These are phyloP conservation scores for Colletotrichum sp. DNA, from an alignment of 2,329 filamentous ascomycete species.

Conservation along the genomic window DNA sequence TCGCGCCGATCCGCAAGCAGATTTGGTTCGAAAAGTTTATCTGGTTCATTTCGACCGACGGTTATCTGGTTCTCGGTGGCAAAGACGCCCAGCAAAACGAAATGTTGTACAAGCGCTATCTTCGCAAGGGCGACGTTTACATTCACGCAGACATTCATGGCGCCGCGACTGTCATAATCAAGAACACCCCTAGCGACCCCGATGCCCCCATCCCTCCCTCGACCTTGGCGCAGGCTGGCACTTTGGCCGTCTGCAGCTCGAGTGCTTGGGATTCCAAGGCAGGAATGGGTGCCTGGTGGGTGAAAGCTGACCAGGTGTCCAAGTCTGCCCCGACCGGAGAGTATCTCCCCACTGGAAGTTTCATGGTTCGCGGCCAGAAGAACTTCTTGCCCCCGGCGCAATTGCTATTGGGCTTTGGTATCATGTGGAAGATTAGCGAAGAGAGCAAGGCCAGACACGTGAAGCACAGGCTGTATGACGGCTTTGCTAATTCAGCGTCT, in stretches of 20 bases:
- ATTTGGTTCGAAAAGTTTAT: constrained; percentile 98
- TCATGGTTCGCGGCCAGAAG: constrained; percentile 85
- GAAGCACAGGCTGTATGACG: constrained; percentile 63
- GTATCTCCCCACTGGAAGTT: constrained; percentile 78
- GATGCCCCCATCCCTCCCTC: constrained; percentile 90
- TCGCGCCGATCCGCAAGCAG: constrained; percentile 81
- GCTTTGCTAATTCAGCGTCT: constrained; percentile 26
- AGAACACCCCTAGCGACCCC: constrained; percentile 79
- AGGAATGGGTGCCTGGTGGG: constrained; percentile 96
- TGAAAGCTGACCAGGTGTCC: constrained; percentile 85
- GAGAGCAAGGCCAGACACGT: constrained; percentile 83
- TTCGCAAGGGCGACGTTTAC: constrained; percentile 90
- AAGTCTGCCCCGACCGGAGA: constrained; percentile 84
- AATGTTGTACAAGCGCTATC: constrained; percentile 83
- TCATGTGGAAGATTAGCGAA: constrained; percentile 88
- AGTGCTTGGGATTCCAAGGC: constrained; percentile 97
- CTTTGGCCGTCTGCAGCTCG: constrained; percentile 82
- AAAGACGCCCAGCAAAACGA: constrained; percentile 91
- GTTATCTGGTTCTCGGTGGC: constrained; percentile 88
- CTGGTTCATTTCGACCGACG: constrained; percentile 95
- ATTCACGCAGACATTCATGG: constrained; percentile 89
- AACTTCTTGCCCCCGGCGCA: constrained; percentile 90
- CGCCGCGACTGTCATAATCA: constrained; percentile 85
- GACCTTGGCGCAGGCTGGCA: constrained; percentile 89
- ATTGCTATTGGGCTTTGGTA: constrained; percentile 83